Evolutionary conservation across 305 asterid genomes (phyloP), one percentile per base, ranked within the genome.

Genomic region (Fraxinus greggii): DNA sequence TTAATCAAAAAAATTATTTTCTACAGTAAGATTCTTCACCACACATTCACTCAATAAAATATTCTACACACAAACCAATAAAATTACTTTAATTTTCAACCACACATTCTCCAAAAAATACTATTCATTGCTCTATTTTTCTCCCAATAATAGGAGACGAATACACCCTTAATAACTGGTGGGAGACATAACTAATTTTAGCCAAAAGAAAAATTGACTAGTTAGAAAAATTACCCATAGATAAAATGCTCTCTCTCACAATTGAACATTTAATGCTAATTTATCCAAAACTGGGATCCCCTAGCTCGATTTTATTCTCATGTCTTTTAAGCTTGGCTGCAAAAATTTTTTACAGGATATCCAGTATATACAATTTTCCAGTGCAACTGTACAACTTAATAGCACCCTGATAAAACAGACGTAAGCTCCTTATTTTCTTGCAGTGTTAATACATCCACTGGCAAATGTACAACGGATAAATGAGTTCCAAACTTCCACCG

Each of bases 291-390:
- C 67, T 56, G 28, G 67, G 67, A 56, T 56, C 26, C 67, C 28
- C 67, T 6, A 56, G 67, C 28, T 56, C 24, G 28, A 56, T 56
- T 56, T 13, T 56, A 19, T 19, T 56, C 67, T 56, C 67, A 69
- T 70, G 78, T 17, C 72, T 76, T 40, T 75, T 40, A 45, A 56
- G 83, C 67, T 79, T 23, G 29, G 28, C 38, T 6, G 67, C 67
- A 56, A 78, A 10, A 73, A 17, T 32, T 72, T 69, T 26, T 21
- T 56, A 56, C 28, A 6, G 28, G 65, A 19, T 6, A 56, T 56
- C 67, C 28, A 19, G 28, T 21, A 7, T 56, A 56, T 56, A 6
- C 28, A 56, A 33, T 6, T 29, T 77, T 56, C 32, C 75, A n/a
- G 63, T 17, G 21, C 26, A 10, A 7, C n/a, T 51, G 35, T 23